Evolutionary conservation across 2,329 filamentous ascomycete species (phyloP).

Genomic region (Clarireedia homoeocarpa): DNA sequence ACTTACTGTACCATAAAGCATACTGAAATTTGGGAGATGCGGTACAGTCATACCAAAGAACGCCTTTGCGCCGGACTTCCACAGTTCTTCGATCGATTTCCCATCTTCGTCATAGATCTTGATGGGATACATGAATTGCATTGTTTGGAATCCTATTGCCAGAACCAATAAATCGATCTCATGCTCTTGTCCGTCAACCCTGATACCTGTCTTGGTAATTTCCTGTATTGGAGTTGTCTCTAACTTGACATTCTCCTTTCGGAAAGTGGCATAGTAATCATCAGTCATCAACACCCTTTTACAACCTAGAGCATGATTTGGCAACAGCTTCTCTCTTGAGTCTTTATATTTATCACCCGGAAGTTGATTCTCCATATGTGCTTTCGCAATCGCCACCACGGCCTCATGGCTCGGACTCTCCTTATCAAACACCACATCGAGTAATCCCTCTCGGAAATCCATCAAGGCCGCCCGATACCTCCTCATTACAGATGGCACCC

Average conservation of each 20-base stretch:
- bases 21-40: constrained; percentile 21
- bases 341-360: constrained; percentile 32
- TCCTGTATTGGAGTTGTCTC: constrained; percentile 42
- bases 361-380: constrained; percentile 38
- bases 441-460: constrained; percentile 17
- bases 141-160: constrained; percentile 50
- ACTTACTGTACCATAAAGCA: constrained; percentile 26
- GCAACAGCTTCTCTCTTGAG: constrained; percentile 44
- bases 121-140: constrained; percentile 52
- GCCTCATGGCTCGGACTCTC: constrained; percentile 32
- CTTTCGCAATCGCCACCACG: constrained; percentile 15
- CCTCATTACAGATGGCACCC: constrained; percentile 42
- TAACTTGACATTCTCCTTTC: constrained; percentile 38
- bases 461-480: constrained; percentile 43
- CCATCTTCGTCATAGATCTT: constrained; percentile 39
- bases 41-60: constrained; percentile 19
- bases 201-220: constrained; percentile 40
- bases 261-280: constrained; percentile 46
- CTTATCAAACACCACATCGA: too few relatives aligned
- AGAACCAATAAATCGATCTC: constrained; percentile 48
- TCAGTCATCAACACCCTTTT: constrained; percentile 47
- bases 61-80: constrained; percentile 36
- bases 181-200: constrained; percentile 33
- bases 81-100: constrained; percentile 40
- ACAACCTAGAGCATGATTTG: constrained; percentile 45